Evolutionary conservation across 305 asterid genomes (phyloP).

Genomic region (Fraxinus greggii): DNA sequence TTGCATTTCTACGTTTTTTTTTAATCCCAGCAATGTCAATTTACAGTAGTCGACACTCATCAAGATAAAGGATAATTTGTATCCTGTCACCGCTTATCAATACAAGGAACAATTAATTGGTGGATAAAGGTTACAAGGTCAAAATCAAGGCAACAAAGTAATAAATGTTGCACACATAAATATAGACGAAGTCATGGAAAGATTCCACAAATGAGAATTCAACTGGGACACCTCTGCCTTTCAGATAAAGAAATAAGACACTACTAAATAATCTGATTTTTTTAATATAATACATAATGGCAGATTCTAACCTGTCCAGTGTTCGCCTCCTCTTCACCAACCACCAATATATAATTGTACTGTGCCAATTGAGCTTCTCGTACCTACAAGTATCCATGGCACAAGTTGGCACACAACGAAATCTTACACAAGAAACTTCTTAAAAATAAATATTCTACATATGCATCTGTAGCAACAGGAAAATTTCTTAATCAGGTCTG

Average conservation of each 20-base stretch:
- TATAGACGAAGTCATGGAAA: not conserved
- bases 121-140: not conserved
- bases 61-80: not conserved
- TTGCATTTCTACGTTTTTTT: not conserved
- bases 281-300: not conserved
- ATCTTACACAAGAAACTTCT: constrained; percentile 1
- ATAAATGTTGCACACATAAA: not conserved
- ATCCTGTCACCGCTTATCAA: not conserved
- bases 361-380: constrained; percentile 88
- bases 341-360: constrained; percentile 81
- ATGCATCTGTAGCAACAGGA: not conserved
- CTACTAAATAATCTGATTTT: not conserved
- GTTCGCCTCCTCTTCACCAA: constrained; percentile 81
- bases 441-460: not conserved
- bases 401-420: constrained; percentile 13
- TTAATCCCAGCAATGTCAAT: not conserved
- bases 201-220: not conserved
- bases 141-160: not conserved
- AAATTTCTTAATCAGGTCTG: not conserved
- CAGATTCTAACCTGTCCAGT: constrained; percentile 58
- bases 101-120: not conserved
- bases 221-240: not conserved
- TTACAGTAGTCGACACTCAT: not conserved
- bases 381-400: constrained; percentile 47
- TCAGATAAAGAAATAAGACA: not conserved